A percentile compares a stretch with the other conserved stretches of the same genome.
phyloP scores from a whole-genome alignment of 2,329 filamentous ascomycete species.

The Epichloe aotearoae region DNA sequence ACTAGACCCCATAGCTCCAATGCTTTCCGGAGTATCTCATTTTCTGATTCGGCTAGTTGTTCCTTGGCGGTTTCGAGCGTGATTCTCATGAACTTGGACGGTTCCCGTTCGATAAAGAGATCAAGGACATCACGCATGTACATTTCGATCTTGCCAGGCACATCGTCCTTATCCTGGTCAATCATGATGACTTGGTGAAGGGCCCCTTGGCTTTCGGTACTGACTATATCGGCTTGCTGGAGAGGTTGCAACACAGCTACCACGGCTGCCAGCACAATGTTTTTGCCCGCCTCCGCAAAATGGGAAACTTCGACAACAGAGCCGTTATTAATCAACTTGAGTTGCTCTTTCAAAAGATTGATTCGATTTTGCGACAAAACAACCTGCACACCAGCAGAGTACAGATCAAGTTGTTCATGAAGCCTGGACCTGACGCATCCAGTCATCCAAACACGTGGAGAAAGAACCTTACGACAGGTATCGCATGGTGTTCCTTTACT shows the following conservation, averaged over 20 bases:
- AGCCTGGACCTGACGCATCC: slow-evolving; percentile 50
- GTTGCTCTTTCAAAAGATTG: slow-evolving; percentile 38
- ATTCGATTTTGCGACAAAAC: slow-evolving; percentile 47
- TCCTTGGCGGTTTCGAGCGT: slow-evolving; percentile 42
- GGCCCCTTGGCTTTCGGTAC: slow-evolving; percentile 19
- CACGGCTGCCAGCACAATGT: slow-evolving; percentile 25
- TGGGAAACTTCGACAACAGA: slow-evolving; percentile 44
- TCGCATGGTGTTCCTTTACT: slow-evolving; percentile 50
- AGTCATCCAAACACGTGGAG: slow-evolving; percentile 51
- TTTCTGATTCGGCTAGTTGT: slow-evolving; percentile 32
- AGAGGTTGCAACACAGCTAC: slow-evolving; percentile 22
- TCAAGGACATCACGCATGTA: slow-evolving; percentile 47
- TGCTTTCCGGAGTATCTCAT: slow-evolving; percentile 42
- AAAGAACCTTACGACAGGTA: slow-evolving; percentile 49
- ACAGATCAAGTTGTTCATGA: slow-evolving; percentile 48
- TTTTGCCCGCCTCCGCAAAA: slow-evolving; percentile 38
- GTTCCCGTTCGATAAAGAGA: slow-evolving; percentile 44
- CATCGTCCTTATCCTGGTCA: slow-evolving; percentile 46
- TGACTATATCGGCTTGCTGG: slow-evolving; percentile 19
- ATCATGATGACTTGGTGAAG: slow-evolving; percentile 36
- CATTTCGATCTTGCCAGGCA: slow-evolving; percentile 43
- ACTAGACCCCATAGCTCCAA: slow-evolving; percentile 53
- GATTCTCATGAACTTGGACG: slow-evolving; percentile 45
- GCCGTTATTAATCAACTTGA: slow-evolving; percentile 35
- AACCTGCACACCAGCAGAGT: slow-evolving; percentile 50